A percentile compares a stretch with the other conserved stretches of the same genome.
phyloP scores from a whole-genome alignment of 192 early-diverging fungal genomes.

The Backusella macrospora region DNA sequence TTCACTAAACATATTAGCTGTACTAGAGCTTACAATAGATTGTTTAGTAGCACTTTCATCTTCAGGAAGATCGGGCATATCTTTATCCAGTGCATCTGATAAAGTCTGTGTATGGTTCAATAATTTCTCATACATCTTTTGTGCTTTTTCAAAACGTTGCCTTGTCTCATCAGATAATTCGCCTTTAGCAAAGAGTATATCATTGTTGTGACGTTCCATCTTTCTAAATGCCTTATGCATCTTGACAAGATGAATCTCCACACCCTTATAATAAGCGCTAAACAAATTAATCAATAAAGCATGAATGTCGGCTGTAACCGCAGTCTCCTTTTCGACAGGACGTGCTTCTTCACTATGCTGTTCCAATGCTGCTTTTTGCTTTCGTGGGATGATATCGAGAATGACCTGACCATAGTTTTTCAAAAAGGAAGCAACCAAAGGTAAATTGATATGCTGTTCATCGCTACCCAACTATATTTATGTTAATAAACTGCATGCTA shows the following conservation, averaged over 20 bases:
- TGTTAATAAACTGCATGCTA: background rate
- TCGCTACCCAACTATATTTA: constrained; percentile 41
- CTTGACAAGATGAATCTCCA: constrained; percentile 62
- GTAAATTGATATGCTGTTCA: constrained; percentile 56
- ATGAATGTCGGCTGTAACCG: constrained; percentile 43
- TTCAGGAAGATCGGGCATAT: constrained; percentile 80
- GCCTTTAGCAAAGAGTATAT: constrained; percentile 80
- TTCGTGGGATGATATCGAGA: constrained; percentile 50
- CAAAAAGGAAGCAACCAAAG: constrained; percentile 53
- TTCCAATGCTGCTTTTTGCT: constrained; percentile 45
- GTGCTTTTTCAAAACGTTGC: constrained; percentile 70
- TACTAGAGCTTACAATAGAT: constrained; percentile 43
- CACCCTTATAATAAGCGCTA: constrained; percentile 59
- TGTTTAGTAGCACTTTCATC: constrained; percentile 60
- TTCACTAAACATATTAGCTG: constrained; percentile 32
- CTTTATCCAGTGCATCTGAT: constrained; percentile 70
- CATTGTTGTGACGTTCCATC: constrained; percentile 75
- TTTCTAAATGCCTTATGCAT: constrained; percentile 76
- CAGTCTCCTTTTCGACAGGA: constrained; percentile 23
- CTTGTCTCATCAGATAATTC: constrained; percentile 79
- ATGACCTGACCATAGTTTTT: constrained; percentile 59
- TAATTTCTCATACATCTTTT: constrained; percentile 73
- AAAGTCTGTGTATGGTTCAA: constrained; percentile 58
- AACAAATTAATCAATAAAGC: constrained; percentile 53
- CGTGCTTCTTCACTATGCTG: constrained; percentile 28